Evolutionary conservation across 2,329 filamentous ascomycete species (phyloP).

Genomic region (Hypoxylon rubiginosum): DNA sequence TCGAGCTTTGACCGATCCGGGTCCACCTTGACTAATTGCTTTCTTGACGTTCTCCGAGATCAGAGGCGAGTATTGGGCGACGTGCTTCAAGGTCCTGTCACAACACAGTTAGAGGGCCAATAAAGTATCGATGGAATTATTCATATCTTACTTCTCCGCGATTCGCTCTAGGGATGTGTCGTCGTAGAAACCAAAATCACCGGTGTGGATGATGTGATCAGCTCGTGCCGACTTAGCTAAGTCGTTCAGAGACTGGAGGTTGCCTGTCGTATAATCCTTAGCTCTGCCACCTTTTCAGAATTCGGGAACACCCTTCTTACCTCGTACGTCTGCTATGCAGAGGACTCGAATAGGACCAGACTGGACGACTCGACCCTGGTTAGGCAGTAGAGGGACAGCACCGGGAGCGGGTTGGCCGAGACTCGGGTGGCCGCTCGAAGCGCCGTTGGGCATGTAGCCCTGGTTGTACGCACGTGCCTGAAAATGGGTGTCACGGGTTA

Average conservation of each 20-base stretch:
- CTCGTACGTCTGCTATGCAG: slow-evolving; percentile 80
- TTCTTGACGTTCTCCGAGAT: slow-evolving; percentile 84
- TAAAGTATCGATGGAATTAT: slow-evolving; percentile 2
- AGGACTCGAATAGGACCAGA: slow-evolving; percentile 75
- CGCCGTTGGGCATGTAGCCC: slow-evolving; percentile 75
- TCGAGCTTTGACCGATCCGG: slow-evolving; percentile 86
- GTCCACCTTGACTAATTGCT: slow-evolving; percentile 73
- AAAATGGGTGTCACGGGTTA: slow-evolving; percentile 32
- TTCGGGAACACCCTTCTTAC: slow-evolving; percentile 57
- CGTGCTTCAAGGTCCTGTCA: slow-evolving; percentile 91
- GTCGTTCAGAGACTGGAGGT: slow-evolving; percentile 94
- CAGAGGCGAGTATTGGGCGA: slow-evolving; percentile 97
- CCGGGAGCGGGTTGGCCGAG: slow-evolving; percentile 64
- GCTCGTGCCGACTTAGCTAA: slow-evolving; percentile 94
- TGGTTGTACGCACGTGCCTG: slow-evolving; percentile 60
- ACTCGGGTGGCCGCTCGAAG: slow-evolving; percentile 59
- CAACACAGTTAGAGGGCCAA: slow-evolving; percentile 33
- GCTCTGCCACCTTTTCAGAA: slow-evolving; percentile 23
- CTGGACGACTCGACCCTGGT: slow-evolving; percentile 76
- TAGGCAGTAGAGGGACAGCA: slow-evolving; percentile 74
- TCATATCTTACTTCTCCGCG: slow-evolving; percentile 86
- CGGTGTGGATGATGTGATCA: slow-evolving; percentile 98
- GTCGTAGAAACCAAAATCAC: slow-evolving; percentile 99
- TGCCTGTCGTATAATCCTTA: slow-evolving; percentile 71
- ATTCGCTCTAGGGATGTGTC: slow-evolving; percentile 95